Base-by-base conservation (phyloP, 192 early-diverging fungal species). In the Entomortierella parvispora region DNA sequence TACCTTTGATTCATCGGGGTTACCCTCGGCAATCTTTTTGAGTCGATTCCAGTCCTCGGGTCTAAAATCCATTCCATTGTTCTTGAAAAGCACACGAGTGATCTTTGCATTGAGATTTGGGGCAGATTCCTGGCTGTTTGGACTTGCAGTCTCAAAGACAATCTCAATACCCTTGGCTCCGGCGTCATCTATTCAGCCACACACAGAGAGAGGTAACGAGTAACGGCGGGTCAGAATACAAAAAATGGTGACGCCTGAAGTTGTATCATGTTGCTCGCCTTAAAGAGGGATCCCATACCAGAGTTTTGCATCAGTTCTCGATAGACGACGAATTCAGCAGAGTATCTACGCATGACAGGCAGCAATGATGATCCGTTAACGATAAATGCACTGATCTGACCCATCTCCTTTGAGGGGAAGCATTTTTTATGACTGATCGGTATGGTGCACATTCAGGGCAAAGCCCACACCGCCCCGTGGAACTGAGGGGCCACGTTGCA, bases 1-100 rank as follows among this genome's bases (percentile, higher is more conserved):
- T 53, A 69, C 78, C 74, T 84, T 83, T 25, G 69, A 65, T 58
- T 91, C 90, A 77, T 93, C 94, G 17, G 94, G 95, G 76, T 97
- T 97, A 59, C 95, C 95, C 78, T 96, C 93, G 17, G 95, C 95
- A 83, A 97, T 96, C 62, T 90, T 90, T 45, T 90, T 85, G 28
- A 97, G 65, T 22, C 95, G 74, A 17, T 82, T 80, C 94, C 94
- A 97, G 68, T 97, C 95, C 46, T 93, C 92, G 15, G 86, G 84
- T 20, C 85, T 63, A 75, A 97, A 97, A 15, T 89, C 80, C 61
- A 90, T 85, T 3, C 95, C 95, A 68, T 97, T 94, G 79, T 97
- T 97, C 69, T 89, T 87, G 67, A 95, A 94, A 5, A 84, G 58
- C 22, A 89, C 80, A 42, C 80, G 77, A 28, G 69, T 65, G 66